These are phyloP conservation scores for Pythium rishiriense DNA, from an alignment of 352 stramenopile genomes.

Conservation along the genomic window DNA sequence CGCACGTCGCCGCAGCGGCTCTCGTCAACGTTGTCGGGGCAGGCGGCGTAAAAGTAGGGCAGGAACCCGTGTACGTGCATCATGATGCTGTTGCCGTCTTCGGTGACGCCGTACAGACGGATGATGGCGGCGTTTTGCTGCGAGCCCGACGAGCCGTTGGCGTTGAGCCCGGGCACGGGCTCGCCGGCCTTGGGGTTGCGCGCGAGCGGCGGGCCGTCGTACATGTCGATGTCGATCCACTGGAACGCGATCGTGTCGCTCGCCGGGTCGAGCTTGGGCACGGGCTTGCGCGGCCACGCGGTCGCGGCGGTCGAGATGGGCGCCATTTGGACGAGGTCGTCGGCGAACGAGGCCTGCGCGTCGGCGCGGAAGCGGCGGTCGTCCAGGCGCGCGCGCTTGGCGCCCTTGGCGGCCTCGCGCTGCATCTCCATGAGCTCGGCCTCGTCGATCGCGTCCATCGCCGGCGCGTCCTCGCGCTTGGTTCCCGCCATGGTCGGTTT, in stretches of 20 bases:
- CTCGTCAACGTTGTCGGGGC: constrained; percentile 66
- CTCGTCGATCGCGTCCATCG: constrained; percentile 20
- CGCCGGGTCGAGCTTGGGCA: constrained; percentile 38
- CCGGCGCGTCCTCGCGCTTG: constrained; percentile 24
- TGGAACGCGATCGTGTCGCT: constrained; percentile 82
- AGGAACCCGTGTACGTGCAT: constrained; percentile 98
- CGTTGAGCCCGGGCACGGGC: constrained; percentile 68
- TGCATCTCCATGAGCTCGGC: constrained; percentile 26
- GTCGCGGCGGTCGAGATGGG: constrained; percentile 63
- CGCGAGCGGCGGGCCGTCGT: constrained; percentile 85
- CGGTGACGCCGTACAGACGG: constrained; percentile 96
- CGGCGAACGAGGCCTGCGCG: constrained; percentile 40
- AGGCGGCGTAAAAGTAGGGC: constrained; percentile 96
- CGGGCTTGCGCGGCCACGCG: constrained; percentile 56
- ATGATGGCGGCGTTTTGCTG: constrained; percentile 92
- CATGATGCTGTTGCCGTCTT: constrained; percentile 94
- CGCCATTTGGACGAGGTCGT: constrained; percentile 62
- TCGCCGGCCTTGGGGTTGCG: constrained; percentile 85
- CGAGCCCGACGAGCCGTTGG: constrained; percentile 84
- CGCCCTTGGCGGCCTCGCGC: constrained; percentile 12
- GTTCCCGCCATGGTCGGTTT: constrained; percentile 23
- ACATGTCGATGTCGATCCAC: constrained; percentile 99
- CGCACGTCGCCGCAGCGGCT: constrained; percentile 72
- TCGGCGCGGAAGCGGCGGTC: constrained; percentile 28
- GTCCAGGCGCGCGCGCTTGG: constrained; percentile 25